Conservation (phyloP, 257 asterid species). For the Nicotiana noctiflora region DNA sequence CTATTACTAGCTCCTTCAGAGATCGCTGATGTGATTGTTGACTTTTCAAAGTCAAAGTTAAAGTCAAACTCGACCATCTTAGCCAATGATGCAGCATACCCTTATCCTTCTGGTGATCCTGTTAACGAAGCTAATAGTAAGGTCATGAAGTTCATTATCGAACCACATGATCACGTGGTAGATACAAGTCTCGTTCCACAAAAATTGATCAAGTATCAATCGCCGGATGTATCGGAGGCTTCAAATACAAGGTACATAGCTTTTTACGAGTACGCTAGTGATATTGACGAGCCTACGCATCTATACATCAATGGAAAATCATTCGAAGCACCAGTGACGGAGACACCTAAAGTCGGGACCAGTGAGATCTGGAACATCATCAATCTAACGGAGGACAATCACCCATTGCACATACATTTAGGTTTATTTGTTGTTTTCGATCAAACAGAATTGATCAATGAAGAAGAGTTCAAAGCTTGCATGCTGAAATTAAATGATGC, state of each 20-base stretch:
- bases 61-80: slow-evolving; percentile 24
- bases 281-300: slow-evolving; percentile 49
- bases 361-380: slow-evolving; percentile 82
- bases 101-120: slow-evolving; percentile 64
- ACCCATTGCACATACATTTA: slow-evolving; percentile 74
- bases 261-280: slow-evolving; percentile 61
- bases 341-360: slow-evolving; percentile 57
- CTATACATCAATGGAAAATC: slow-evolving; percentile 63
- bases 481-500: slow-evolving; percentile 59
- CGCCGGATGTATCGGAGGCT: slow-evolving; percentile 23
- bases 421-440: slow-evolving; percentile 57
- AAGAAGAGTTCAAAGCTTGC: slow-evolving; percentile 48
- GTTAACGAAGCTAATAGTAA: slow-evolving; percentile 48
- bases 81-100: slow-evolving; percentile 51
- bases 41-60: slow-evolving; percentile 46
- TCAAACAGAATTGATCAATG: slow-evolving; percentile 37
- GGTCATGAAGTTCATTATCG: slow-evolving; percentile 66
- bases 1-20: slow-evolving; percentile 65
- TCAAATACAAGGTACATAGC: slow-evolving; percentile 54
- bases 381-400: slow-evolving; percentile 74
- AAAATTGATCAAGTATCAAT: slow-evolving; percentile 32
- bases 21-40: slow-evolving; percentile 64
- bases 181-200: slow-evolving; percentile 32
- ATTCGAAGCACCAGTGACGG: slow-evolving; percentile 54
- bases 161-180: slow-evolving; percentile 3